A percentile compares a stretch with the other conserved stretches of the same genome.
phyloP scores from a whole-genome alignment of 2,329 filamentous ascomycete species.

The Penicillium sp. region DNA sequence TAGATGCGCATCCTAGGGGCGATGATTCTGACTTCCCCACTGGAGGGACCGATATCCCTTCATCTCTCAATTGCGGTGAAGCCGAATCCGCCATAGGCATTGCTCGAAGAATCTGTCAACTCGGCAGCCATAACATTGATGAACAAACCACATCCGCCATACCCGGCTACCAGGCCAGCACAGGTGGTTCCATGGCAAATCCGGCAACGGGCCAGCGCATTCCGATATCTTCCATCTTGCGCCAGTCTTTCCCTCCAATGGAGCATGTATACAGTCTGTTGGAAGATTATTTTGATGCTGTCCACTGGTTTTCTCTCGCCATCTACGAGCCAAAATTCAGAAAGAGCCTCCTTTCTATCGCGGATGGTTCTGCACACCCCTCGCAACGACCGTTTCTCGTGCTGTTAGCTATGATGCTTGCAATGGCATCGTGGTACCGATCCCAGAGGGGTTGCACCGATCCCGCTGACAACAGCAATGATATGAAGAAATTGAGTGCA shows the following conservation, averaged over 20 bases:
- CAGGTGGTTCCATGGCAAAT: conserved; percentile 5
- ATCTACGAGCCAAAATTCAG: conserved; percentile 46
- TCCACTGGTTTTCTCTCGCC: conserved; percentile 50
- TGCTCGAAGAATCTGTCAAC: conserved; percentile 33
- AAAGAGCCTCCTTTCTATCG: conserved; percentile 31
- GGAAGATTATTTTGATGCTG: conserved; percentile 44
- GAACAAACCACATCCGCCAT: conserved; percentile 38
- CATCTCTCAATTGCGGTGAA: conserved; percentile 27
- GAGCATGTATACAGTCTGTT: conserved; percentile 34
- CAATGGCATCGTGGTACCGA: conserved; percentile 43
- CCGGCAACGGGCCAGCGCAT: conserved; percentile 20
- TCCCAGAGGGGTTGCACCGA: conserved; percentile 23
- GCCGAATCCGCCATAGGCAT: conserved; percentile 40
- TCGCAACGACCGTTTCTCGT: conserved; percentile 41
- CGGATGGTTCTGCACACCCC: conserved; percentile 35
- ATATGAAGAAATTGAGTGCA: conserved; percentile 20
- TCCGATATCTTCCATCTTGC: conserved; percentile 30
- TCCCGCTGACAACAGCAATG: conserved; percentile 7
- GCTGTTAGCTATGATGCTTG: conserved; percentile 40
- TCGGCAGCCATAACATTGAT: conserved; percentile 29
- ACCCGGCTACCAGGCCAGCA: conserved; percentile 30
- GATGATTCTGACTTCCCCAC: background rate
- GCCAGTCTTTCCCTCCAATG: conserved; percentile 30
- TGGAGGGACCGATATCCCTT: background rate
- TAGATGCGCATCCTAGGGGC: background rate